These are phyloP conservation scores for Heliamphora pulchella DNA, from an alignment of 179 eudicot species.

Conservation along the genomic window DNA sequence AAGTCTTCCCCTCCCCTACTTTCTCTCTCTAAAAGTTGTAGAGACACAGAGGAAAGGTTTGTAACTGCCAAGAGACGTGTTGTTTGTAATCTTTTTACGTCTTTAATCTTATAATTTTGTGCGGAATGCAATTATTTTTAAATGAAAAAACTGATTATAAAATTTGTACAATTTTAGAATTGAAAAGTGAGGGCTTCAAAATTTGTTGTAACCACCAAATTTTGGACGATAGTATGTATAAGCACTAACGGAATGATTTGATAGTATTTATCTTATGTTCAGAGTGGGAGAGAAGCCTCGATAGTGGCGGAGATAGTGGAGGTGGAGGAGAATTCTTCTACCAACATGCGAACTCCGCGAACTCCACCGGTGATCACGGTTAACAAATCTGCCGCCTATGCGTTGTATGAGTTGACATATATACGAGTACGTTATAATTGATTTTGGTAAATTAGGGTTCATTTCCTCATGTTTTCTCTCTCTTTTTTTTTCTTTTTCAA, in stretches of 20 bases:
- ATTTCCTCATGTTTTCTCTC: neutral
- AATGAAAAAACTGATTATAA: too few species aligned
- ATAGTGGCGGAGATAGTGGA: constrained; percentile 89
- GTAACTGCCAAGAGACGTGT: too few species aligned
- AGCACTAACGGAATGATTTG: neutral
- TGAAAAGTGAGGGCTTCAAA: too few species aligned
- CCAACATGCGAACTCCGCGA: constrained; percentile 67
- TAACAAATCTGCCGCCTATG: constrained; percentile 78
- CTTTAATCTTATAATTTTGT: too few species aligned
- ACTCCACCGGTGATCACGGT: constrained; percentile 74
- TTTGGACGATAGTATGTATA: neutral
- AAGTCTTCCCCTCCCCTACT: neutral
- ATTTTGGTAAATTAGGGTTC: neutral
- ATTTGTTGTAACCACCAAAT: too few species aligned
- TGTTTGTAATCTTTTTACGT: too few species aligned
- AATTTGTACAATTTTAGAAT: too few species aligned
- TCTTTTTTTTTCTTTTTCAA: neutral
- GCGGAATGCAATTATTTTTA: too few species aligned
- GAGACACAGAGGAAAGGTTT: neutral
- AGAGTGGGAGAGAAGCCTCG: constrained; percentile 93
- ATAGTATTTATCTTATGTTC: neutral
- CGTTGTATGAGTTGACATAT: constrained; percentile 68
- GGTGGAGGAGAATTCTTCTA: constrained; percentile 76
- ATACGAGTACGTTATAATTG: constrained; percentile 47
- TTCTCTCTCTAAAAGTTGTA: neutral